These are phyloP conservation scores for Rhodotorula sp. DNA, from an alignment of 1,284 basidiomycete genomes.

Conservation along the genomic window DNA sequence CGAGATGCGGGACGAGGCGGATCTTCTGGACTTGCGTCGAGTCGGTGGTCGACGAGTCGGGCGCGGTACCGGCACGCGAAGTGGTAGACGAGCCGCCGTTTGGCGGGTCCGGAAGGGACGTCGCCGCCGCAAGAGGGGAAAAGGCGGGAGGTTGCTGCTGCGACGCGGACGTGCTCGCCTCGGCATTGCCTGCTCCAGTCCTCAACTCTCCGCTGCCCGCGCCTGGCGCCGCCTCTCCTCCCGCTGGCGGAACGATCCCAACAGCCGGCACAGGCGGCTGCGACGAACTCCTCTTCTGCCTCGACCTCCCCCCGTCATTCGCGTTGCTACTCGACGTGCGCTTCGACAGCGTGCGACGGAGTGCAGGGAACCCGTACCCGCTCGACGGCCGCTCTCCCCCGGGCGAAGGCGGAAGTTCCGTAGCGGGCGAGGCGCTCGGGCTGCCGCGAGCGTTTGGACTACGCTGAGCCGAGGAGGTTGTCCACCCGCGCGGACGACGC, in stretches of 20 bases:
- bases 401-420: constrained; percentile 32
- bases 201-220: background rate
- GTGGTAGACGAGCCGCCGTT: constrained; percentile 19
- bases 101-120: constrained; percentile 15
- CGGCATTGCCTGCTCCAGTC: background rate
- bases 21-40: constrained; percentile 52
- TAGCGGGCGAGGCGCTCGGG: constrained; percentile 18
- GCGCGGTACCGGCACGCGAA: background rate
- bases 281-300: constrained; percentile 26
- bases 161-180: background rate
- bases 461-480: constrained; percentile 13
- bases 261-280: constrained; percentile 27
- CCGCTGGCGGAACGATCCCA: background rate
- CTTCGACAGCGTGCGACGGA: constrained; percentile 35
- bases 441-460: constrained; percentile 2
- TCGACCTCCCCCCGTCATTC: background rate
- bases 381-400: constrained; percentile 9
- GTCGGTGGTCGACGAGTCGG: background rate
- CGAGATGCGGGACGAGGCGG: constrained; percentile 90
- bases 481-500: constrained; percentile 32
- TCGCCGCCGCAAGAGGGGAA: constrained; percentile 6
- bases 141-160: constrained; percentile 1
- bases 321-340: constrained; percentile 3
- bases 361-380: constrained; percentile 38
- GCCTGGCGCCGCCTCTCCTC: background rate